Percentiles rank a stretch among this genome's conserved stretches.
Evolutionary conservation across 805 yeast species (phyloP).

Genomic region (Kockiozyma suomiensis): DNA sequence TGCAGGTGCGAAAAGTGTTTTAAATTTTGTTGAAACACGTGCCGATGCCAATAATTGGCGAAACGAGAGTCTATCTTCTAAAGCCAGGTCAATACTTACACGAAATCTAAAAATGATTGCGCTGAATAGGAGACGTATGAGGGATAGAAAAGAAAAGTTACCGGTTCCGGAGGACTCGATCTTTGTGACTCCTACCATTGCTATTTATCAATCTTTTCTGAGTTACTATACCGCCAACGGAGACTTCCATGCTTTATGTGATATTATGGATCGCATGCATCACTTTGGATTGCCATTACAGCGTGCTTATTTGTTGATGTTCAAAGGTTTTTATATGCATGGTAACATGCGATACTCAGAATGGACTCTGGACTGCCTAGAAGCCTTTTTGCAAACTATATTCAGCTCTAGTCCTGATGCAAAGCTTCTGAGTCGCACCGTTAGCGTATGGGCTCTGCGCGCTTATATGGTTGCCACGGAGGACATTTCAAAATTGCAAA

Average conservation of each 20-base stretch:
- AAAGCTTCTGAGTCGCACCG: conserved; percentile 6
- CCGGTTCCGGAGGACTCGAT: conserved; percentile 28
- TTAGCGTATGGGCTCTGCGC: conserved; percentile 21
- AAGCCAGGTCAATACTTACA: not conserved
- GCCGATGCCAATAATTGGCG: conserved; percentile 19
- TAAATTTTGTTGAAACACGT: conserved; percentile 24
- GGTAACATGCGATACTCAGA: conserved; percentile 10
- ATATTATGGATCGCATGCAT: conserved; percentile 34
- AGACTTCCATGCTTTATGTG: conserved; percentile 29
- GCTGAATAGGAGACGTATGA: not conserved
- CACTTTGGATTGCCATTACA: conserved; percentile 11
- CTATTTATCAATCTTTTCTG: conserved; percentile 34
- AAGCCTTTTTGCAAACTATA: conserved; percentile 18
- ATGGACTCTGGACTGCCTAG: conserved; percentile 26
- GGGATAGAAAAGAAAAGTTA: not conserved
- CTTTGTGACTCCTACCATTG: conserved; percentile 31
- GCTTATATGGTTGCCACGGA: conserved; percentile 6
- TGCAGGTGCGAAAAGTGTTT: conserved; percentile 36
- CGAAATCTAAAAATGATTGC: conserved; percentile 15
- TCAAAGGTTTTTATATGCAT: conserved; percentile 27
- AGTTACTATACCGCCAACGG: conserved; percentile 34
- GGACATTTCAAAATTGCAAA: not conserved
- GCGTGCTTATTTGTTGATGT: conserved; percentile 17
- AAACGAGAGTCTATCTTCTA: not conserved
- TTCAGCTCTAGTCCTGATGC: conserved; percentile 2